phyloP scores from a whole-genome alignment of 257 asterid genomes.

The Marsdenia floribunda region DNA sequence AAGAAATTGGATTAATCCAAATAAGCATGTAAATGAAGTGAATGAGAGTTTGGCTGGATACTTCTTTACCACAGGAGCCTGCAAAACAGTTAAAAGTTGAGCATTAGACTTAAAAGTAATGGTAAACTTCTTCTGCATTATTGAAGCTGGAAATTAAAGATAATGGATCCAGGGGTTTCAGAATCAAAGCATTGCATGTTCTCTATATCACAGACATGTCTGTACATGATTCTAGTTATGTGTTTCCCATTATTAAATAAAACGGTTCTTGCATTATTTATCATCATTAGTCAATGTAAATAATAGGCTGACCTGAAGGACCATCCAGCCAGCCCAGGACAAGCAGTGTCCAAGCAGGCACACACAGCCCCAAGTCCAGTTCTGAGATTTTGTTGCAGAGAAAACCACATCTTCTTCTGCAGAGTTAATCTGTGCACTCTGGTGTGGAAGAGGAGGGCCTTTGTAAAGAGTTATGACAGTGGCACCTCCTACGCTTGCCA shows the following conservation, averaged over 20 bases:
- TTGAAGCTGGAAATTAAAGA: not conserved
- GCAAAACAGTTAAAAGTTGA: slow-evolving; percentile 20
- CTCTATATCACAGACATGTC: not conserved
- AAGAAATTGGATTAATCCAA: slow-evolving; percentile 72
- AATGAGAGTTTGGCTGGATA: slow-evolving; percentile 89
- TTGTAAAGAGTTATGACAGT: slow-evolving; percentile 66
- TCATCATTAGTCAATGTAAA: not conserved
- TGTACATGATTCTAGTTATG: not conserved
- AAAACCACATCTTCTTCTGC: slow-evolving; percentile 14
- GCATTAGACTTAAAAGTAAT: not conserved
- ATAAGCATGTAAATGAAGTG: slow-evolving; percentile 77
- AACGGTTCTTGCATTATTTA: not conserved
- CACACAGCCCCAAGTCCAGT: slow-evolving; percentile 81
- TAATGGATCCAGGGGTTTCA: not conserved
- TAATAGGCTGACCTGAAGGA: slow-evolving; percentile 50
- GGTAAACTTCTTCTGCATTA: not conserved
- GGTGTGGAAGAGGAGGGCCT: slow-evolving; percentile 61
- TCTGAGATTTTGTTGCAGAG: slow-evolving; percentile 34
- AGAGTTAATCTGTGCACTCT: slow-evolving; percentile 18
- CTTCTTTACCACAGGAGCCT: slow-evolving; percentile 79
- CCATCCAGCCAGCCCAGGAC: slow-evolving; percentile 97
- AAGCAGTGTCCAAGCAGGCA: slow-evolving; percentile 75
- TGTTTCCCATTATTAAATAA: not conserved
- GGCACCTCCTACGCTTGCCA: slow-evolving; percentile 80
- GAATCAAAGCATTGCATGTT: not conserved